Percentiles rank a stretch among this genome's conserved stretches.
Evolutionary conservation across 208 protist genomes (phyloP).

Genomic region (Leishmania arabica): DNA sequence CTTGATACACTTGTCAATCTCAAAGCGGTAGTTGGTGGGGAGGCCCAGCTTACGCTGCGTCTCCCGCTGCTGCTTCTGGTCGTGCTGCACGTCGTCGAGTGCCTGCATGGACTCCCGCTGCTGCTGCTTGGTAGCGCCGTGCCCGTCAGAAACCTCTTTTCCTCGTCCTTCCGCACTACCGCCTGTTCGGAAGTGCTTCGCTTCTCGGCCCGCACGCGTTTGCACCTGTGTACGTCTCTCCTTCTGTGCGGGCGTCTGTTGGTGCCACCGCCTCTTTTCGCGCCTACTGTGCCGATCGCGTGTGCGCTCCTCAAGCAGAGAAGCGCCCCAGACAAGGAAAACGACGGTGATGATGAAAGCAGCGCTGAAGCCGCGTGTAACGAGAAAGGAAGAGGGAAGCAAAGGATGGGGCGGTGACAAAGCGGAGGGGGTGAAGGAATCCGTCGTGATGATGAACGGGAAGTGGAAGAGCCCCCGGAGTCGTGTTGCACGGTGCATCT

Average conservation of each 20-base stretch:
- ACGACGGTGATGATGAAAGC: neutral
- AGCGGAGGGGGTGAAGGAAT: neutral
- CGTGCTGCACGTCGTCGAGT: conserved; percentile 13
- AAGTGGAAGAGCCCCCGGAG: neutral
- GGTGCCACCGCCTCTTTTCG: neutral
- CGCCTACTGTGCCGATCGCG: neutral
- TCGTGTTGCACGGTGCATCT: neutral
- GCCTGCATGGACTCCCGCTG: conserved; percentile 9
- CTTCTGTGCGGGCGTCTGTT: neutral
- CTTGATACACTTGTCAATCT: conserved; percentile 98
- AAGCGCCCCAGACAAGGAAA: neutral
- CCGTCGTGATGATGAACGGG: neutral
- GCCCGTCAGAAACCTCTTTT: neutral
- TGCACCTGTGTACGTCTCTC: neutral
- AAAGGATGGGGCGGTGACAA: neutral
- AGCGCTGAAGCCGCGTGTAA: neutral
- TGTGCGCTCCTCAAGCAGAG: neutral
- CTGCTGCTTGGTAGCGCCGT: neutral
- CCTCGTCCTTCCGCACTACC: neutral
- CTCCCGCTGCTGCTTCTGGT: conserved; percentile 31
- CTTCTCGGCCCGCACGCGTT: neutral
- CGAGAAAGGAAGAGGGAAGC: neutral
- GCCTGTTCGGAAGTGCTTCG: neutral
- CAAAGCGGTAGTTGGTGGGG: conserved; percentile 98
- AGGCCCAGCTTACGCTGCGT: conserved; percentile 57